A percentile compares a stretch with the other conserved stretches of the same genome.
phyloP scores from a whole-genome alignment of 257 asterid species.

The Craterostigma plantagineum region DNA sequence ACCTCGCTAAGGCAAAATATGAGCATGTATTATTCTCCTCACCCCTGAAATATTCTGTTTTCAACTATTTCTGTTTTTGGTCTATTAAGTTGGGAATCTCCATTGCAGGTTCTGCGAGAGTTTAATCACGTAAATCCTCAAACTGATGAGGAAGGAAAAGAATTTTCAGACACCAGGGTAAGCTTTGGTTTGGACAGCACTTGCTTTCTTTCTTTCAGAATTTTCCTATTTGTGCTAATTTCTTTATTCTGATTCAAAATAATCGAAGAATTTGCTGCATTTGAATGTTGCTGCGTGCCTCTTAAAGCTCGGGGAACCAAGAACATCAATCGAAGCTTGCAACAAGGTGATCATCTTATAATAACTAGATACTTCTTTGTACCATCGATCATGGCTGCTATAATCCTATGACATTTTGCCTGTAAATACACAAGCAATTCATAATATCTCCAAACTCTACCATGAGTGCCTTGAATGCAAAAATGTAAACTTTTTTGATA shows the following conservation, averaged over 20 bases:
- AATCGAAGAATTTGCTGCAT: slow-evolving; percentile 66
- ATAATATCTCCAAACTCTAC: not conserved
- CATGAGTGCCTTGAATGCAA: not conserved
- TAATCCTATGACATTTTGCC: not conserved
- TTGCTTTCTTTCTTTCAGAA: slow-evolving; percentile 8
- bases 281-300: slow-evolving; percentile 97
- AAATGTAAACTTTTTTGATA: not conserved
- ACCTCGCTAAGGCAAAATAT: slow-evolving; percentile 91
- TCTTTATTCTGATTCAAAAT: slow-evolving; percentile 8
- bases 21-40: slow-evolving; percentile 33
- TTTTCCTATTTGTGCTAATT: slow-evolving; percentile 4
- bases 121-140: slow-evolving; percentile 97
- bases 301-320: slow-evolving; percentile 68
- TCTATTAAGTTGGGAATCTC: slow-evolving; percentile 4
- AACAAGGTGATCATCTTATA: slow-evolving; percentile 48
- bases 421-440: slow-evolving; percentile 3
- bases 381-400: not conserved
- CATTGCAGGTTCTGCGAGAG: slow-evolving; percentile 73
- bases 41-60: not conserved
- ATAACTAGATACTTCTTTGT: not conserved
- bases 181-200: slow-evolving; percentile 14
- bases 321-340: slow-evolving; percentile 77
- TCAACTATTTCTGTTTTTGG: not conserved
- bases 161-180: slow-evolving; percentile 76
- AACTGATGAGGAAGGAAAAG: slow-evolving; percentile 93